Base-by-base conservation (phyloP, 1,284 basidiomycete genomes). In the Coniophora puteana region DNA sequence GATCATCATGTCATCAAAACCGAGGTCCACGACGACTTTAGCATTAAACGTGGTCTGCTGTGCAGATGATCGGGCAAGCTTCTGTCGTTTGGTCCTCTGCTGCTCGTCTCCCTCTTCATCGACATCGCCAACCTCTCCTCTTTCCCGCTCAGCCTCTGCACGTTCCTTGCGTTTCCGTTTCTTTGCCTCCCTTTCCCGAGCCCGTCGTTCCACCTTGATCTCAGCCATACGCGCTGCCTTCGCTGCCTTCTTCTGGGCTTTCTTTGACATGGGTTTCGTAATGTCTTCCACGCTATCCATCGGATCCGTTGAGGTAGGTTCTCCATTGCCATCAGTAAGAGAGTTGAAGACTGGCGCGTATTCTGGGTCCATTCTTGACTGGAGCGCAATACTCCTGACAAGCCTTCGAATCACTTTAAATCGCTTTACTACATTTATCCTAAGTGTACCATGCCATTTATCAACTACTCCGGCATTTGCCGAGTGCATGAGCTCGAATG, bases 1-100 rank as follows among this genome's bases (percentile, higher is more conserved):
- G 36, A 69, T 80, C 96, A 99, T 99, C 64, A 87, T 74, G 35
- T 93, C 81, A 61, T 99, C 96, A 59, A 99, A 99, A 3, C 85
- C 92, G 6, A 96, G 72, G 66, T 99, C 96, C 21, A 99, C 67
- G 16, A 96, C 79, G 2, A 99, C 74, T 25, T 76, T 78, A 8
- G 89, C 90, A 13, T 74, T 72, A 56, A 92, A 93, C 20, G 59
- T 72, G 42, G 51, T 62, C 27, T 42, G 38, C 20, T 29, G 20
- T n/a, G n/a, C n/a, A n/a, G n/a, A n/a, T n/a, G n/a, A n/a, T n/a
- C n/a, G n/a, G n/a, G n/a, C n/a, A 17, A 13, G 25, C n/a, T 22
- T 24, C 1, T 38, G 71, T 69, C 62, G 80, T 80, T 55, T 62
- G 66, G 40, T 40, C 33, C 33, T 14, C 58, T 59, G 45, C 63